Conservation (phyloP, 2,329 filamentous ascomycete genomes). For the Thelonectria olida region DNA sequence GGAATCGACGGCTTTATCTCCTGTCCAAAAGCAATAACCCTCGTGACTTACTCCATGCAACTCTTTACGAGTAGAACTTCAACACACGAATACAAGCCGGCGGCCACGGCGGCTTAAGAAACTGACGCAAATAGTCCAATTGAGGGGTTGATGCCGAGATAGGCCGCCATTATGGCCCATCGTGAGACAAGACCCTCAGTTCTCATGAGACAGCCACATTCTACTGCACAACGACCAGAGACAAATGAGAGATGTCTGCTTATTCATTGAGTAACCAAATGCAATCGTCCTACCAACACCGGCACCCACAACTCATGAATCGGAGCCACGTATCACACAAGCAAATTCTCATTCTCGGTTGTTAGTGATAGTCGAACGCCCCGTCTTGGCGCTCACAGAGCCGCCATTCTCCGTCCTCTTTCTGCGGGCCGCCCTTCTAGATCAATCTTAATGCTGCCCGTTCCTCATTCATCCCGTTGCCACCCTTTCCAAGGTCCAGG, state of each 20-base stretch:
- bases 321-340: too few species aligned
- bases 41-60: too few species aligned
- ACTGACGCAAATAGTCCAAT: neutral
- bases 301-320: too few species aligned
- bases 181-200: too few species aligned
- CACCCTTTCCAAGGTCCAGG: neutral
- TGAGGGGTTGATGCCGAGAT: neutral
- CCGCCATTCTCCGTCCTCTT: neutral
- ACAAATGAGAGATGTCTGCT: too few species aligned
- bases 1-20: conserved; percentile 15
- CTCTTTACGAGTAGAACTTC: neutral
- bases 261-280: too few species aligned
- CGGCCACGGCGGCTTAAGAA: neutral
- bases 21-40: neutral
- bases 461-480: neutral
- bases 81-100: neutral
- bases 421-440: neutral
- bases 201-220: too few species aligned
- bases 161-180: neutral
- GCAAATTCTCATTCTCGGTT: neutral
- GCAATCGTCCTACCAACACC: too few species aligned
- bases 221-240: too few species aligned
- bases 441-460: neutral
- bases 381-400: neutral
- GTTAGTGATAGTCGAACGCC: neutral